Conservation (phyloP, 345 rosid genomes). For the Carallia brachiata region DNA sequence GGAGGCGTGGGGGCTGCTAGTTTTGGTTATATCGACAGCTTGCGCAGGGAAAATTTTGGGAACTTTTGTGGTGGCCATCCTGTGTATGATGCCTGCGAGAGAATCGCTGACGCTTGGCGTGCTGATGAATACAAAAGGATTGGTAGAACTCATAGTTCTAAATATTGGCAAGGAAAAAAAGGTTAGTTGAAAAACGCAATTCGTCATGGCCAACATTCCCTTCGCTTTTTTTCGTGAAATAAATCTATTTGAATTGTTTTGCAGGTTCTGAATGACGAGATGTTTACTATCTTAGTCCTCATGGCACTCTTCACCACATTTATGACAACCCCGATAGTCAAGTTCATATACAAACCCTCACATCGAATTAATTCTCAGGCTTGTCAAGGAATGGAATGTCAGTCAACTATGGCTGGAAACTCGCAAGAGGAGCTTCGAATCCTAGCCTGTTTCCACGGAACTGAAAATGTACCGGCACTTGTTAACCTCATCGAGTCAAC, state of each 20-base stretch:
- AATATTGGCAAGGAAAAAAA: conserved; percentile 55
- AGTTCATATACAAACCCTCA: conserved; percentile 37
- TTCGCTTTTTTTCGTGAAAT: too few relatives aligned
- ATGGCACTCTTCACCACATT: conserved; percentile 49
- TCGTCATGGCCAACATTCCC: too few relatives aligned
- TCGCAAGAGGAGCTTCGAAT: conserved; percentile 21
- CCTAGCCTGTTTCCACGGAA: conserved; percentile 36
- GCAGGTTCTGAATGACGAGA: conserved; percentile 46
- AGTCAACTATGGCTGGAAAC: not conserved
- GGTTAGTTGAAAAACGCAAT: conserved; percentile 3
- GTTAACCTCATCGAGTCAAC: conserved; percentile 31
- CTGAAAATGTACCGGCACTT: conserved; percentile 29
- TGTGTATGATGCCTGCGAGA: conserved; percentile 44
- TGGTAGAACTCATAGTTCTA: conserved; percentile 50
- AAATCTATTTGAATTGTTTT: too few relatives aligned
- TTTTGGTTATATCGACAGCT: conserved; percentile 46
- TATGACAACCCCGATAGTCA: conserved; percentile 38
- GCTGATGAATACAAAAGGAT: conserved; percentile 65
- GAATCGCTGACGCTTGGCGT: conserved; percentile 55
- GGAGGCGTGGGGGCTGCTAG: conserved; percentile 46
- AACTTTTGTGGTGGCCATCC: conserved; percentile 39
- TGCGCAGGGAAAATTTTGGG: conserved; percentile 56
- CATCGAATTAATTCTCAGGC: not conserved
- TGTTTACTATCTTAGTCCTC: conserved; percentile 39
- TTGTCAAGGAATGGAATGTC: not conserved